phyloP scores from a whole-genome alignment of 768 basidiomycete genomes.

The Rossbeevera mucosa region DNA sequence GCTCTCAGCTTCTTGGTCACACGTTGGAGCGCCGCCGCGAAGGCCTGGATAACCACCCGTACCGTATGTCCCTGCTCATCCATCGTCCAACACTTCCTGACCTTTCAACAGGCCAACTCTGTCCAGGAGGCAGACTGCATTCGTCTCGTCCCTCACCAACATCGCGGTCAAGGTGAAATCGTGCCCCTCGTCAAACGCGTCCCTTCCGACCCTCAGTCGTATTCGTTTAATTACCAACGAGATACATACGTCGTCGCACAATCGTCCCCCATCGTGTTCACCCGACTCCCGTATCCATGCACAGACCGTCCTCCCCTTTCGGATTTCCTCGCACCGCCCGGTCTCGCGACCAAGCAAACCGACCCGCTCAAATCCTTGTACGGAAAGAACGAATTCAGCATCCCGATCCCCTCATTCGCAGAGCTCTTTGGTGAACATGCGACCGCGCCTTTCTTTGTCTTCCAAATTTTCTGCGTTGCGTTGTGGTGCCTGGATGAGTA shows the following conservation, averaged over 20 bases:
- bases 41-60: conserved; percentile 75
- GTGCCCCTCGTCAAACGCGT: conserved; percentile 67
- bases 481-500: conserved; percentile 98
- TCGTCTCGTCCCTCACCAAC: conserved; percentile 71
- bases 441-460: conserved; percentile 98
- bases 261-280: conserved; percentile 57
- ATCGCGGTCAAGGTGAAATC: conserved; percentile 88
- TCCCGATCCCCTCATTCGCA: conserved; percentile 91
- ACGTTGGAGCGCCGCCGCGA: conserved; percentile 78
- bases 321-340: conserved; percentile 57
- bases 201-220: conserved; percentile 53
- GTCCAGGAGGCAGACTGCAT: conserved; percentile 75
- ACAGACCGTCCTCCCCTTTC: conserved; percentile 63
- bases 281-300: conserved; percentile 84
- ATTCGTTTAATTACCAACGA: conserved; percentile 90
- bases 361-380: conserved; percentile 60
- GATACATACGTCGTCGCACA: conserved; percentile 81
- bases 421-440: conserved; percentile 94
- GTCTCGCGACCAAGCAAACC: conserved; percentile 47
- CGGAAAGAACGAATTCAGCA: conserved; percentile 93
- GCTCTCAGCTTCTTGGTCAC: conserved; percentile 91
- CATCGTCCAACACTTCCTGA: background rate
- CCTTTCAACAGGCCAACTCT: conserved; percentile 45
- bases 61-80: conserved; percentile 41
- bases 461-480: conserved; percentile 96